Conservation (phyloP, 2,329 filamentous ascomycete genomes). For the Microdochium nivale region DNA sequence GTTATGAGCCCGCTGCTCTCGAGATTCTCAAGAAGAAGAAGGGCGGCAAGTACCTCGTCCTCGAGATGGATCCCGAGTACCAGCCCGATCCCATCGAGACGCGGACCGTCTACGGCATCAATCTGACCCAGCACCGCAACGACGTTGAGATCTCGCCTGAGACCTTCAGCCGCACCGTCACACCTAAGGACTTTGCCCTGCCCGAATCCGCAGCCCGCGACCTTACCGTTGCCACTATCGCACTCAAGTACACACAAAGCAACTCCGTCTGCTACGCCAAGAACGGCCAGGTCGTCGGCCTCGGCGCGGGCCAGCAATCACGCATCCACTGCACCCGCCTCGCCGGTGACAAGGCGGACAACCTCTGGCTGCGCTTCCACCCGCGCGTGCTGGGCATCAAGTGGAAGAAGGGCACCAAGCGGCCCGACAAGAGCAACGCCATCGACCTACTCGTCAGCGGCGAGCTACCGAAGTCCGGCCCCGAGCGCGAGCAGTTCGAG, state of each 20-base stretch:
- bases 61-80: conserved; percentile 88
- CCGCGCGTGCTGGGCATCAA: conserved; percentile 77
- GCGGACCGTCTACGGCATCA: conserved; percentile 84
- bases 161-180: conserved; percentile 79
- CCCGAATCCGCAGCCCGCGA: conserved; percentile 80
- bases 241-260: conserved; percentile 96
- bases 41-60: conserved; percentile 89
- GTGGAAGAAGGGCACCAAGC: conserved; percentile 97
- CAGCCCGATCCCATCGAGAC: conserved; percentile 73
- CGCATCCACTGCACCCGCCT: conserved; percentile 97
- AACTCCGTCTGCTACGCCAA: conserved; percentile 98
- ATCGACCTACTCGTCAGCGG: conserved; percentile 93
- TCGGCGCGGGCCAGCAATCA: conserved; percentile 94
- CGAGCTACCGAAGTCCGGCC: conserved; percentile 72
- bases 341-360: conserved; percentile 96
- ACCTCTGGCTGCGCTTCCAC: conserved; percentile 99
- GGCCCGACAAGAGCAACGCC: conserved; percentile 94
- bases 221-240: conserved; percentile 90
- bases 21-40: conserved; percentile 97
- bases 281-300: conserved; percentile 86
- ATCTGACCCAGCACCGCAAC: conserved; percentile 84
- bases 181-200: conserved; percentile 71
- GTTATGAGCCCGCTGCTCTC: conserved; percentile 75
- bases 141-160: conserved; percentile 77
- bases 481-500: conserved; percentile 83